phyloP scores from a whole-genome alignment of 768 basidiomycete species.

The Termitomyces sp. region DNA sequence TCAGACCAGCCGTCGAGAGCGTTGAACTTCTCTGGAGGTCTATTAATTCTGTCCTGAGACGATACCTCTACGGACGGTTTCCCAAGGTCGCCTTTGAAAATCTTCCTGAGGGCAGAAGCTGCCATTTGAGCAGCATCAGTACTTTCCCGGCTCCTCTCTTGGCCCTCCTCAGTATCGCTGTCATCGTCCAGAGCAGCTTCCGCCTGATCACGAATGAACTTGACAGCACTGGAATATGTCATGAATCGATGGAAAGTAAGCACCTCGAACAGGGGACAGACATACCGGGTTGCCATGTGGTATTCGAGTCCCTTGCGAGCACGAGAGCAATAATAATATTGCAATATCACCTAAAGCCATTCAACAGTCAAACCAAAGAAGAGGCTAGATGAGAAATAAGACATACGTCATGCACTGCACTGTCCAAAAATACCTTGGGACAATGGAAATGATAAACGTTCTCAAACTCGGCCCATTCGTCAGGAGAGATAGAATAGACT shows the following conservation, averaged over 20 bases:
- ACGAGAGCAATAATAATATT: slow-evolving; percentile 82
- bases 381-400: slow-evolving; percentile 5
- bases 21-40: slow-evolving; percentile 34
- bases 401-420: slow-evolving; percentile 73
- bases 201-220: slow-evolving; percentile 84
- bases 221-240: slow-evolving; percentile 53
- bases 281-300: slow-evolving; percentile 79
- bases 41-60: slow-evolving; percentile 15
- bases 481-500: slow-evolving; percentile 56
- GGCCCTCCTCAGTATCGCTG: slow-evolving; percentile 18
- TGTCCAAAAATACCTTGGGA: slow-evolving; percentile 75
- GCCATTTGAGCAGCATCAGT: slow-evolving; percentile 58
- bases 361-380: slow-evolving; percentile 5
- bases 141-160: slow-evolving; percentile 23
- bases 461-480: slow-evolving; percentile 78
- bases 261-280: not conserved
- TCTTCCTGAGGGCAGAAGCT: slow-evolving; percentile 58
- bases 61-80: slow-evolving; percentile 39
- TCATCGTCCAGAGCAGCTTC: slow-evolving; percentile 32
- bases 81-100: slow-evolving; percentile 48
- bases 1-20: slow-evolving; percentile 71
- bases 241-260: slow-evolving; percentile 7
- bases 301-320: slow-evolving; percentile 78
- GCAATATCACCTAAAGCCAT: slow-evolving; percentile 63
- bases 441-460: slow-evolving; percentile 90